A percentile compares a stretch with the other conserved stretches of the same genome.
Evolutionary conservation across 805 yeast species (phyloP).

Genomic region (Dipodascus geniculatus): DNA sequence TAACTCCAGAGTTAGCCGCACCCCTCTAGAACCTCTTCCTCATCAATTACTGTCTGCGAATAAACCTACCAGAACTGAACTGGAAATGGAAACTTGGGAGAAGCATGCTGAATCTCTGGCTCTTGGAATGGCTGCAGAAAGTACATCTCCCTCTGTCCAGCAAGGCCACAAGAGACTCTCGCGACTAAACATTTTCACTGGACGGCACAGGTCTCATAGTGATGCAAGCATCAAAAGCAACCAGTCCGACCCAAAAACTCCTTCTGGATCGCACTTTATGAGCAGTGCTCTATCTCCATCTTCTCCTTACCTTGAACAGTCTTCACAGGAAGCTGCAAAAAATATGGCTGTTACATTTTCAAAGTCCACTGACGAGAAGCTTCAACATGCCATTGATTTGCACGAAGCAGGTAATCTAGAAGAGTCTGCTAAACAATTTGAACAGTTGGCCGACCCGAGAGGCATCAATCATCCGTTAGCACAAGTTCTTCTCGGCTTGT

Average conservation of each 20-base stretch:
- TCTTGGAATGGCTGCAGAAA: neutral
- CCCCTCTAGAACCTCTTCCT: neutral
- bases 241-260: neutral
- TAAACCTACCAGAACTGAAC: neutral
- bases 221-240: neutral
- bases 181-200: neutral
- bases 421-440: slow-evolving; percentile 14
- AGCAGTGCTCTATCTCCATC: neutral
- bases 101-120: slow-evolving; percentile 4
- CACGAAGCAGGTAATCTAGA: slow-evolving; percentile 19
- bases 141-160: neutral
- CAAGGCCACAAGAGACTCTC: neutral
- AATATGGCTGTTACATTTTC: neutral
- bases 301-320: neutral
- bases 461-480: slow-evolving; percentile 19
- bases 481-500: slow-evolving; percentile 22
- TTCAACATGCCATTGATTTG: slow-evolving; percentile 20
- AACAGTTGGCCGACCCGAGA: slow-evolving; percentile 17
- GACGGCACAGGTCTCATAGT: neutral
- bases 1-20: no score
- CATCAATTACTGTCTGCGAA: neutral
- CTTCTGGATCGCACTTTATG: neutral
- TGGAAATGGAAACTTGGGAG: slow-evolving; percentile 5
- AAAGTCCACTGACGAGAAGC: slow-evolving; percentile 9
- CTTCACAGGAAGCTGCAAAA: neutral